Evolutionary conservation across 176 grass and related monocot species (phyloP).

Genomic region (Pontederia crassipes): DNA sequence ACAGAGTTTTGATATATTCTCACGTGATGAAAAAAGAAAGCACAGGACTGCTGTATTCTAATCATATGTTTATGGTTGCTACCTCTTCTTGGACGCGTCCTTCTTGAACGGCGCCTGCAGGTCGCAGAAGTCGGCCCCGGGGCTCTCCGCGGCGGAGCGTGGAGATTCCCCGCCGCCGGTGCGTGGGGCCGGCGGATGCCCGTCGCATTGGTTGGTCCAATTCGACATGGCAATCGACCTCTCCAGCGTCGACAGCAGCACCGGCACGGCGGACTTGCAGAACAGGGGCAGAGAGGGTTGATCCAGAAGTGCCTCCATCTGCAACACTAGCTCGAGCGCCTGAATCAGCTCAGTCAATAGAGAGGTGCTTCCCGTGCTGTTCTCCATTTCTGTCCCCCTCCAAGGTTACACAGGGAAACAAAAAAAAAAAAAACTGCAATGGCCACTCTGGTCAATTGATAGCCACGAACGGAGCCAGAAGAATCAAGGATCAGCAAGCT

Average conservation of each 20-base stretch:
- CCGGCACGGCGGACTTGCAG: conserved; percentile 34
- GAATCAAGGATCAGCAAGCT: too few species aligned
- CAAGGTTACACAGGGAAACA: background rate
- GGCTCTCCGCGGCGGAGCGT: conserved; percentile 39
- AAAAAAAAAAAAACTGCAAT: background rate
- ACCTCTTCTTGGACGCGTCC: conserved; percentile 24
- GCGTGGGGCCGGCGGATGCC: too few species aligned
- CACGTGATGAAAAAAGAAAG: background rate
- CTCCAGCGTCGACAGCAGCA: conserved; percentile 37
- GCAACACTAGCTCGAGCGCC: conserved; percentile 33
- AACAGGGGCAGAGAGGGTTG: conserved; percentile 14
- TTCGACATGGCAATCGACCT: conserved; percentile 40
- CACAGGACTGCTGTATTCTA: background rate
- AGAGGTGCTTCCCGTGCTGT: conserved; percentile 4
- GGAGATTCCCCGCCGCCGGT: conserved; percentile 24
- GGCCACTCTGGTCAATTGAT: background rate
- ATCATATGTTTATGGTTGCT: conserved; percentile 22
- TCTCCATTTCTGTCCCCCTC: conserved; percentile 14
- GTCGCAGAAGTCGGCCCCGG: conserved; percentile 38
- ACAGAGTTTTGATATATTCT: too few species aligned
- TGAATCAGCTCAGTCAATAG: conserved; percentile 52
- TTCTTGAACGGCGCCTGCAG: conserved; percentile 16
- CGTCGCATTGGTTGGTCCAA: conserved; percentile 4
- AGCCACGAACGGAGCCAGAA: too few species aligned
- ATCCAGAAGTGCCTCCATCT: conserved; percentile 43